phyloP scores from a whole-genome alignment of 257 asterid species.

The Solanum infundibuliforme region DNA sequence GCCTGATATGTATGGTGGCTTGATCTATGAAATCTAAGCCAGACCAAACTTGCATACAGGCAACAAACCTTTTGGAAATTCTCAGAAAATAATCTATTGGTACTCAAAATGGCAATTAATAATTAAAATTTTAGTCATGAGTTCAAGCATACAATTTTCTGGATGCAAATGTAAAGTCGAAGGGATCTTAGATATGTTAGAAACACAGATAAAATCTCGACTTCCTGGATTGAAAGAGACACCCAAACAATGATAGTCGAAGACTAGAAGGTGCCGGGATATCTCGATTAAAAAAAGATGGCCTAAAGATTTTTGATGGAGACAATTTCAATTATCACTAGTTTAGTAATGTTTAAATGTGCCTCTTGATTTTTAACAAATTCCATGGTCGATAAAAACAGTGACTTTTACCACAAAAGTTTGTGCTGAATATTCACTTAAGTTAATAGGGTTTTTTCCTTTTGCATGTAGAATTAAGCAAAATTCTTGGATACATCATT shows the following conservation, averaged over 20 bases:
- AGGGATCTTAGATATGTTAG: background rate
- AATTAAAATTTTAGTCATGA: background rate
- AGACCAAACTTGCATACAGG: background rate
- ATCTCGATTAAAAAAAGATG: too few species aligned
- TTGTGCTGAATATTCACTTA: background rate
- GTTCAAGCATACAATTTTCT: background rate
- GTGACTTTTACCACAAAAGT: background rate
- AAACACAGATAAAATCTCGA: background rate
- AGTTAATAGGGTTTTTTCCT: background rate
- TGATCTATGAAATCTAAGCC: background rate
- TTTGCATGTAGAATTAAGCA: background rate
- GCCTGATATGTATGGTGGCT: background rate
- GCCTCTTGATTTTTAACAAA: background rate
- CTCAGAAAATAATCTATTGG: background rate
- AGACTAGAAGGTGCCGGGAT: background rate
- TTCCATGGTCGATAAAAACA: background rate
- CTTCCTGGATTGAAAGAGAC: background rate
- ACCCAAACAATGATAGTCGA: background rate
- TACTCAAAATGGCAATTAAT: background rate
- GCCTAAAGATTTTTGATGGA: background rate
- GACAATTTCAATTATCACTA: background rate
- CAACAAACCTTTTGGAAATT: background rate
- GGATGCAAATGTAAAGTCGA: background rate
- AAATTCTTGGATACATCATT: background rate
- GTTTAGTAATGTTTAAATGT: background rate